Base-by-base conservation (phyloP, 305 asterid species). In the Striga hermonthica region DNA sequence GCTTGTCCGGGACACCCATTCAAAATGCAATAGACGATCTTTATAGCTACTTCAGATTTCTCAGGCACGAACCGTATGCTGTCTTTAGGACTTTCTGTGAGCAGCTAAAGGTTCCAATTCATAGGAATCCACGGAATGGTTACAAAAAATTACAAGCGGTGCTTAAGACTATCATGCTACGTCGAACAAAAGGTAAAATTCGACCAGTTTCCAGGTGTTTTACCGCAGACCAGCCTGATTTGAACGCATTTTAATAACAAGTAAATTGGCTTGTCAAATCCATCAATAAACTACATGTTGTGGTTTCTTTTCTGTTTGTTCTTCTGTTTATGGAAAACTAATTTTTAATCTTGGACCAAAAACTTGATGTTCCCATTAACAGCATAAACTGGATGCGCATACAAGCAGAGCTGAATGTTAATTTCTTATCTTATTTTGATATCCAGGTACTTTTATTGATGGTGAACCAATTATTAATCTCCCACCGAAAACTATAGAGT, bases 1-100 rank as follows among this genome's bases (percentile, higher is more conserved):
- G 99, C 78, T 87, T 94, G 53, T 94, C 98, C 0, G 99, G 99
- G 76, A 94, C 99, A 11, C 99, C 99, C 15, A 91, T 94, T 75
- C 98, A 91, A 76, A 94, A 94, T 73, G 82, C 99, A 38, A 81
- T 94, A 39, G 98, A 94, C 63, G 98, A 94, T 82, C 95, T 91
- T 67, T 94, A 91, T 75, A 94, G 99, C 82, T 91, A 94, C 77
- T 94, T 94, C 76, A 88, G 99, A 76, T 94, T 94, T 81, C 96
- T 94, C 72, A 81, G 96, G 73, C 91, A 82, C 50, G 99, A 94
- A 41, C 96, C 98, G 0, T 94, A 91, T 81, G 86, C 95, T 50
- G 83, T 71, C 65, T 91, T 84, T 66, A 83, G 80, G 81, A 78
- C 76, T 59, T 94, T 91, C 74, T 79, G 93, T 67, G 83, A 91